Base-by-base conservation (phyloP, 495 filamentous ascomycete species). In the Coniosporium apollinis region DNA sequence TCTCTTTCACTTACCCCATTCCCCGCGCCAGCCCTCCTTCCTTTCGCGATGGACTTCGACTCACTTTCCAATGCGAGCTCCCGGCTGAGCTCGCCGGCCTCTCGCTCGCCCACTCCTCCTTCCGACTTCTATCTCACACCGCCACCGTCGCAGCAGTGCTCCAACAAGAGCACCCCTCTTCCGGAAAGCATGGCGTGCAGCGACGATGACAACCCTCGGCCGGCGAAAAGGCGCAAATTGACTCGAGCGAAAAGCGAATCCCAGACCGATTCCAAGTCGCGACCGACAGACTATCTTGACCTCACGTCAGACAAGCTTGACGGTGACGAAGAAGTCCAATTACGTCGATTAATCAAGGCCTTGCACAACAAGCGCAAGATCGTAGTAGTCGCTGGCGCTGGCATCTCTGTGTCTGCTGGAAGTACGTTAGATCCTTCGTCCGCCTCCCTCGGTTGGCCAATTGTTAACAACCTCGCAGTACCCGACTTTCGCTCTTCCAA, bases 331-430 rank as follows among this genome's bases (percentile, higher is more conserved):
- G 57, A 64, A 40, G 42, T 52, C 14, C 66, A 79, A 30, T 56
- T 94, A 6, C 67, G 76, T 34, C 65, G 72, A 33, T 62, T 97
- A 10, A 56, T 82, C 24, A 70, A 79, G 34, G 74, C 71, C n/a
- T 57, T 97, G 41, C 76, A 79, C 37, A 80, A 80, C 50, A 89
- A 84, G 58, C 77, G 79, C 55, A 94, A 93, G 60, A 93, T 97
- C 46, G 82, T 97, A 14, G 83, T 94, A 28, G 82, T 97, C 56
- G 87, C 87, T 20, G 89, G 89, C 33, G 89, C 89, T 21, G 89
- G 89, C 34, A 96, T 97, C 41, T 96, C 89, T 22, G 87, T 91
- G 10, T 82, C 85, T 30, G 91, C 89, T 43, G 89, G 89, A 36
- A 89, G 85, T 93, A 76, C 47, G 82, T 76, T 36, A 28, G 14